Conservation (phyloP, 2,329 filamentous ascomycete species). For the Paecilomyces variotii region DNA sequence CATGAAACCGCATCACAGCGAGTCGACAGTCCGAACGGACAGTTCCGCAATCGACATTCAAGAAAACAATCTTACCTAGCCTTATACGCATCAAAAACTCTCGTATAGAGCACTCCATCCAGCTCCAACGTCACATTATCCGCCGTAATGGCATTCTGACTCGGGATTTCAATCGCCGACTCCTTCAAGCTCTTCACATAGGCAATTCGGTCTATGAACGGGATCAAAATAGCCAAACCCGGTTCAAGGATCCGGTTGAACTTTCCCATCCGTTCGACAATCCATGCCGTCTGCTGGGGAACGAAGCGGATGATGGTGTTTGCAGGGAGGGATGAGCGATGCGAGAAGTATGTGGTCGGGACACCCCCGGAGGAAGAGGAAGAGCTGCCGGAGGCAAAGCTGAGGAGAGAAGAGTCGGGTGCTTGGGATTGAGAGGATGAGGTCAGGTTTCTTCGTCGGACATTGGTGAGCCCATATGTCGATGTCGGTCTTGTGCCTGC, state of each 20-base stretch:
- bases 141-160: conserved; percentile 94
- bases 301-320: conserved; percentile 96
- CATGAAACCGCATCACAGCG: neutral
- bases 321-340: conserved; percentile 62
- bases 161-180: conserved; percentile 90
- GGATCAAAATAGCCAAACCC: conserved; percentile 78
- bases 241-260: conserved; percentile 91
- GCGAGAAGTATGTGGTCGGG: conserved; percentile 69
- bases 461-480: conserved; percentile 13
- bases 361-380: conserved; percentile 21
- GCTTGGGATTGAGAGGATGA: conserved; percentile 20
- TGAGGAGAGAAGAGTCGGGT: conserved; percentile 26
- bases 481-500: conserved; percentile 9
- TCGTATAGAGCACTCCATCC: conserved; percentile 89
- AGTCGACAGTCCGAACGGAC: neutral
- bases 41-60: conserved; percentile 1
- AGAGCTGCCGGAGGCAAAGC: conserved; percentile 17
- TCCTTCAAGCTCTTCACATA: conserved; percentile 99
- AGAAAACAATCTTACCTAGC: conserved; percentile 58
- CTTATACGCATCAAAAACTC: conserved; percentile 97
- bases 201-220: conserved; percentile 88
- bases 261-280: conserved; percentile 98
- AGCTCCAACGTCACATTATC: conserved; percentile 97
- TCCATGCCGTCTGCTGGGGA: conserved; percentile 99
- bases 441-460: conserved; percentile 22